Base-by-base conservation (phyloP, 2,329 filamentous ascomycete species). In the Fusarium anguioides region DNA sequence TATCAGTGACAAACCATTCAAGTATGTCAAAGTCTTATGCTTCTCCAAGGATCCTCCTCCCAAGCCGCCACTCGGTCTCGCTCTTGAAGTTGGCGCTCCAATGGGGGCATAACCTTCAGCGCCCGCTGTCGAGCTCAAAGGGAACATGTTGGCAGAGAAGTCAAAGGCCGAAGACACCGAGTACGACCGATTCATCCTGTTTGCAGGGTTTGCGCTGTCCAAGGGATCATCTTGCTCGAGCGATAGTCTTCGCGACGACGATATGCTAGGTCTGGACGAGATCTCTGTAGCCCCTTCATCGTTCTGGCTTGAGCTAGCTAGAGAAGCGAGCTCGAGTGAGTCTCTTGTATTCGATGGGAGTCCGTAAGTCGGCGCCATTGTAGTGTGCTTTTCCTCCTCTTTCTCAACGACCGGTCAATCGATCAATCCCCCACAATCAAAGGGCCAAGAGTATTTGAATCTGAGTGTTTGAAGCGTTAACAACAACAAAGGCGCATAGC, bases 161-260 rank as follows among this genome's bases (percentile, higher is more conserved):
- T 98, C 95, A 79, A 99, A 99, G 52, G 92, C 93, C 8, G 95
- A 98, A 12, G 92, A 93, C 44, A 97, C 88, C 12, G 94, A 97
- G 80, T 95, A 97, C 18, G 93, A 91, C 65, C 95, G 91, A 27
- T 80, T 75, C 45, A 79, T 74, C 79, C 74, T 56, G 21, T 68
- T 68, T 27, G 82, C 87, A 50, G 81, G 82, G 75, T 89, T 87
- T 62, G 83, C 84, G 39, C 84, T 83, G 60, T 79, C 74, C 57
- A 97, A 83, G 18, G 93, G 92, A 74, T 97, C 93, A 72, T 97
- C 91, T 74, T 95, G 92, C 23, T 78, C 77, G 74, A 97, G 89
- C 37, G 96, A 99, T 52, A 96, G 85, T 71, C 93, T 91, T 69
- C 94, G 91, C 60, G 95, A 97, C n/a, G 95, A 98, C 15, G 94